Evolutionary conservation across 257 asterid genomes (phyloP), one percentile per base, ranked within the genome.

Genomic region (Agastache rugosa): DNA sequence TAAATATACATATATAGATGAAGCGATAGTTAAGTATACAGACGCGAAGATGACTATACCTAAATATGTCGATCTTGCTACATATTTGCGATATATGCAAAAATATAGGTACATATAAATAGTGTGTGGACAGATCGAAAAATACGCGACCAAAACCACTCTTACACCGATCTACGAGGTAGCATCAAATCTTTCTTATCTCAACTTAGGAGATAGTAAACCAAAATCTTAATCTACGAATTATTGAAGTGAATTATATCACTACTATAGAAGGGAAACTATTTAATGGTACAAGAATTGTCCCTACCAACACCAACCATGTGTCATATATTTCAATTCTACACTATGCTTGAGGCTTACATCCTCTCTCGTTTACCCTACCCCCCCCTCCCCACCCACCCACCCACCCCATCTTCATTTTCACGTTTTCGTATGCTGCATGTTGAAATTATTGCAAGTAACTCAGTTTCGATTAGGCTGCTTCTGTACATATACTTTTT

Each of bases 391-490:
- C 45, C 22, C 61, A 22, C 35, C n/a, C n/a, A n/a, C n/a, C n/a
- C n/a, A n/a, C n/a, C n/a, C n/a, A n/a, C 29, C 35, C 63, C 9
- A 55, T 14, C 25, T 6, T 39, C 61, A 2, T 56, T 48, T 69
- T 62, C 31, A 53, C n/a, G 39, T 60, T 79, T 64, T 58, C 35
- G 39, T 37, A 16, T 42, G 66, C 73, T 69, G 47, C 63, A 65
- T 64, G 11, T 63, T 78, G 44, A 65, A 77, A 73, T 22, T 20
- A 78, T 19, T 67, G 22, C 34, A 22, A 11, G 17, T 41, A 16
- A 73, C 45, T 59, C 72, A 67, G 27, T 61, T 73, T 78, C 58
- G 41, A 45, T 75, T 27, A 16, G 56, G 45, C 76, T 53, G 68
- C 76, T 47, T 37, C 17, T 58, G 51, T 66, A 48, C 63, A 29